Evolutionary conservation across 1,284 basidiomycete genomes (phyloP).

Genomic region (Pseudozyma pruni): DNA sequence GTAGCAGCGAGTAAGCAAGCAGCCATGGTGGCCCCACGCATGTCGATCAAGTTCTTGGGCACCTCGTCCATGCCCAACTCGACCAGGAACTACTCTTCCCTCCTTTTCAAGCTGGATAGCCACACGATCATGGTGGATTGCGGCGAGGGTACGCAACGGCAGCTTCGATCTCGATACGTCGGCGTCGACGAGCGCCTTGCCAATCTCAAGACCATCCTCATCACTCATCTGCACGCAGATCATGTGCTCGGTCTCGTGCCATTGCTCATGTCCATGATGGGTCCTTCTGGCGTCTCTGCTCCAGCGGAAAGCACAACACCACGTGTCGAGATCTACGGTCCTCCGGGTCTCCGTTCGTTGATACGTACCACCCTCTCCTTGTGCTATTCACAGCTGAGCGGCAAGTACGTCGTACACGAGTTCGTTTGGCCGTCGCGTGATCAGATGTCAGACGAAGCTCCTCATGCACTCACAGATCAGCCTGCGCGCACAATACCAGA

Average conservation of each 20-base stretch:
- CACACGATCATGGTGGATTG: constrained; percentile 65
- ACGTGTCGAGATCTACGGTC: constrained; percentile 60
- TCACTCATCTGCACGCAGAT: constrained; percentile 65
- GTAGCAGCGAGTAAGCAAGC: not conserved
- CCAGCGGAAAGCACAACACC: constrained; percentile 24
- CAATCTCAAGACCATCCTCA: constrained; percentile 60
- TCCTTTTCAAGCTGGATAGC: constrained; percentile 59
- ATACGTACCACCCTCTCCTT: constrained; percentile 60
- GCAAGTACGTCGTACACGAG: constrained; percentile 64
- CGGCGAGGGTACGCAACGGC: constrained; percentile 65
- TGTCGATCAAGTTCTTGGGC: constrained; percentile 62
- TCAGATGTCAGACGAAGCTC: constrained; percentile 6
- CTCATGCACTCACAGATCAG: constrained; percentile 27
- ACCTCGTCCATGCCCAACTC: constrained; percentile 62
- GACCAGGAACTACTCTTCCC: constrained; percentile 63
- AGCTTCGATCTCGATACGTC: constrained; percentile 50
- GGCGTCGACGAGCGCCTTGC: constrained; percentile 57
- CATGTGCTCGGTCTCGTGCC: constrained; percentile 63
- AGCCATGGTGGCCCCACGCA: constrained; percentile 45
- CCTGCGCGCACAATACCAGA: constrained; percentile 40
- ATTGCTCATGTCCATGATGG: constrained; percentile 64
- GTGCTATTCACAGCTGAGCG: constrained; percentile 59
- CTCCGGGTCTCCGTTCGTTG: constrained; percentile 59
- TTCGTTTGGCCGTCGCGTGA: constrained; percentile 54
- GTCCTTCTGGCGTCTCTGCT: constrained; percentile 33